Evolutionary conservation across 306 rosid genomes (phyloP), one percentile per base, ranked within the genome.

Genomic region (Rosa persica): DNA sequence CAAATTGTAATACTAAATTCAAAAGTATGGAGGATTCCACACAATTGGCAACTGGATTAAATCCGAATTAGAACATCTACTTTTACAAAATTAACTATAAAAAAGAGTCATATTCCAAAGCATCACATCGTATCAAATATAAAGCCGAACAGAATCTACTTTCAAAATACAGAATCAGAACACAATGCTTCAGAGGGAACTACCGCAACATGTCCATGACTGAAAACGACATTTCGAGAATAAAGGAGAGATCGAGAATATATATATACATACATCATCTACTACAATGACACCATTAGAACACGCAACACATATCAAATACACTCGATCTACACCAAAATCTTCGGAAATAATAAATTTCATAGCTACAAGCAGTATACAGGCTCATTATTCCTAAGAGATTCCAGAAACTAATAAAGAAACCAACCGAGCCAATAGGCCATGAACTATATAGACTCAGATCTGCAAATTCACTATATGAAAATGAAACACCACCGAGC

Each of bases 91-190:
- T 67, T 15, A 20, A 16, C 27, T 78, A 55, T 66, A 76, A 30
- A 73, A 19, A 16, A 66, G 48, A 54, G 43, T 20, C 27, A 79
- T 73, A 84, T 81, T 83, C 83, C 81, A 22, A 47, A 20, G 20
- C 70, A 84, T 64, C 43, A 61, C 68, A 57, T 57, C 68, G 23
- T 8, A 57, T 57, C 84, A 48, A 68, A 40, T 22, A 49, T 39
- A 75, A 57, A 79, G 54, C 67, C 16, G 42, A 81, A 71, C 4
- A 54, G 88, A 80, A 83, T 83, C 83, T 76, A 66, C 57, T 60
- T 67, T 42, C 77, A 58, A 27, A 47, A 42, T 8, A 16, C 76
- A 74, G 42, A 23, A 54, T 22, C 5, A 55, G 46, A 22, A 22
- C 49, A n/a, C 27, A 6, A 54, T 6, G 22, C 62, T 55, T 8